Base-by-base conservation (phyloP, 2,329 filamentous ascomycete genomes). In the Cyphellophora europaea region DNA sequence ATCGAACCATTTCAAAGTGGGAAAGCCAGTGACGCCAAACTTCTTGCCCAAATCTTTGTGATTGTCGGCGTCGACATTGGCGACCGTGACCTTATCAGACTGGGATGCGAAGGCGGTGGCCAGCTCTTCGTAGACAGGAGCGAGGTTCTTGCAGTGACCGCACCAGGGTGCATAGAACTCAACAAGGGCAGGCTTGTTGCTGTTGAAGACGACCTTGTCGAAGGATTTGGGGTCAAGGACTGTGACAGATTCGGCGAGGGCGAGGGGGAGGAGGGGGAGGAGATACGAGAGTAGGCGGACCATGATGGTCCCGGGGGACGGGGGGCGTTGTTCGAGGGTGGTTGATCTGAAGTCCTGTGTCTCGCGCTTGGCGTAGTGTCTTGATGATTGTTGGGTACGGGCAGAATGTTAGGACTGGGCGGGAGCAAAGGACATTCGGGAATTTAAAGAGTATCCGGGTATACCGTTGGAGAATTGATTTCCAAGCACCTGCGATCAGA, bases 111-210 rank as follows among this genome's bases (percentile, higher is more conserved):
- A 93, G 27, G 70, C 66, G 32, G 69, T 60, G 30, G 77, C 91
- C 28, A 98, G 77, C 57, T 98, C 84, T 60, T 98, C 91, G 63
- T 93, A 98, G 40, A 93, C 69, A 32, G 91, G 93, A 11, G 91
- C 91, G 19, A 98, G 82, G 55, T 69, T 93, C 75, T 96, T 96
- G 85, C 91, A 98, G 72, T 98, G 91, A 19, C 91, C 93, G 56
- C 91, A 98, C 91, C 91, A 98, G 15, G 89, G 88, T 19, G 91
- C 91, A 57, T 93, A 96, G 74, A 98, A 98, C 62, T 96, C 88
- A 51, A 96, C 87, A 16, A 98, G 79, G 0, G 91, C 88, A 28
- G 91, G 89, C 69, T 93, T 96, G 62, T 87, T 87, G 30, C 84
- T 89, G 59, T 93, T 77, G 41, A 94, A 72, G 45, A 94, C 86